A percentile compares a stretch with the other conserved stretches of the same genome.
phyloP scores from a whole-genome alignment of 495 filamentous ascomycete species.

The Monascus purpureus region DNA sequence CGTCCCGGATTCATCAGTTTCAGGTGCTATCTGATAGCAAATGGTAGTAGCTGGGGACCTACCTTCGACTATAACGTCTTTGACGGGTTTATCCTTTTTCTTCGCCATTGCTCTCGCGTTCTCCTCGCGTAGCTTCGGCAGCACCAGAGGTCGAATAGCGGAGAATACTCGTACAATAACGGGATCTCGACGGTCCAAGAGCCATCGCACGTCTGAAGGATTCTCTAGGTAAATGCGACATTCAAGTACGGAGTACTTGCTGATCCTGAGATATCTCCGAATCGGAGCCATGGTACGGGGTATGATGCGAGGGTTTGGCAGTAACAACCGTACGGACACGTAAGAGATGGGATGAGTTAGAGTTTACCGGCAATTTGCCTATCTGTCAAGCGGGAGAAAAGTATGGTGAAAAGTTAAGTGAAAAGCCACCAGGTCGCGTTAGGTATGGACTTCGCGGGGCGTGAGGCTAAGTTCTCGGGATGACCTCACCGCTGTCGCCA shows the following conservation, averaged over 20 bases:
- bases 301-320: neutral
- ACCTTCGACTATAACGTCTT: constrained; percentile 81
- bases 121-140: constrained; percentile 85
- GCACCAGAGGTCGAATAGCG: constrained; percentile 66
- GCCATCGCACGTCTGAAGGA: constrained; percentile 72
- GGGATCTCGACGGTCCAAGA: constrained; percentile 52
- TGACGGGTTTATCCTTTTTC: constrained; percentile 62
- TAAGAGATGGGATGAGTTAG: no score
- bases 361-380: no score
- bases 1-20: no score
- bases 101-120: constrained; percentile 44
- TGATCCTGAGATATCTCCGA: constrained; percentile 70
- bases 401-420: no score
- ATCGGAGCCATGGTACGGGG: constrained; percentile 55
- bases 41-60: no score
- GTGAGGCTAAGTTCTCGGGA: no score
- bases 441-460: no score
- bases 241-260: constrained; percentile 83
- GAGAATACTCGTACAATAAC: constrained; percentile 70
- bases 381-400: no score
- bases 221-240: constrained; percentile 90
- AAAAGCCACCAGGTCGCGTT: no score
- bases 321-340: no score
- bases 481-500: no score
- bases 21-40: no score